Evolutionary conservation across 768 basidiomycete genomes (phyloP).

Genomic region (Phlegmacium glaucopus): DNA sequence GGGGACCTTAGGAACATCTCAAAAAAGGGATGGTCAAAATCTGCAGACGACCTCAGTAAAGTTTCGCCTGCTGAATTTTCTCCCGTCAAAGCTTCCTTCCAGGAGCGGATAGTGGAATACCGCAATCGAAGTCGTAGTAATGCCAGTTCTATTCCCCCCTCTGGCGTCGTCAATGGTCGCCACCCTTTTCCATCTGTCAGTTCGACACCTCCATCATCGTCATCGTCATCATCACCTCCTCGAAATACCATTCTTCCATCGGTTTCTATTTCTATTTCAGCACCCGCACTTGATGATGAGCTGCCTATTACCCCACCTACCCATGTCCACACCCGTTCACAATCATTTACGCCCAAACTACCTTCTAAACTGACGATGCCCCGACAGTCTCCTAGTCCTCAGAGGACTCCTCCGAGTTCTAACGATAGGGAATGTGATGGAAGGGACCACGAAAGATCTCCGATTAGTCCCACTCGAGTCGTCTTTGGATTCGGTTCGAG

Average conservation of each 20-base stretch:
- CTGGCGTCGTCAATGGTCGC: slow-evolving; percentile 27
- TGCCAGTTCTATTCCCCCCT: slow-evolving; percentile 40
- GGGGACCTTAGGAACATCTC: slow-evolving; percentile 73
- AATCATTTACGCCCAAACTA: slow-evolving; percentile 69
- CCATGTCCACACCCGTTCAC: slow-evolving; percentile 61
- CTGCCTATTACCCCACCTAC: slow-evolving; percentile 24
- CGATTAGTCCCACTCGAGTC: slow-evolving; percentile 15
- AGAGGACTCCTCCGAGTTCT: slow-evolving; percentile 42
- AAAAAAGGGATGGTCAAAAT: slow-evolving; percentile 73
- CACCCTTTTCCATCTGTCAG: slow-evolving; percentile 43
- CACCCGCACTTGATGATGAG: slow-evolving; percentile 36
- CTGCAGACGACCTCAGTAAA: slow-evolving; percentile 74
- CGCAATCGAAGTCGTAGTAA: slow-evolving; percentile 56
- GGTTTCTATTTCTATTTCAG: slow-evolving; percentile 49
- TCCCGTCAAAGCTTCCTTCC: slow-evolving; percentile 47
- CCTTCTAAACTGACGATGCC: slow-evolving; percentile 65
- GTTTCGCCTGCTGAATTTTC: slow-evolving; percentile 34
- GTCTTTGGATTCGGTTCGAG: slow-evolving; percentile 21
- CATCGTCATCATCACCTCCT: slow-evolving; percentile 33
- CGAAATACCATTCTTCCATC: slow-evolving; percentile 31
- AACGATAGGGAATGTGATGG: slow-evolving; percentile 15
- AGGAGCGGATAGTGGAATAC: slow-evolving; percentile 65
- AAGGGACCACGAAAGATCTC: slow-evolving; percentile 10
- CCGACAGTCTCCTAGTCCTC: slow-evolving; percentile 52
- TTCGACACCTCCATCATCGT: slow-evolving; percentile 30